Evolutionary conservation across 2,329 filamentous ascomycete species (phyloP).

Genomic region (Colletotrichum zoysiae): DNA sequence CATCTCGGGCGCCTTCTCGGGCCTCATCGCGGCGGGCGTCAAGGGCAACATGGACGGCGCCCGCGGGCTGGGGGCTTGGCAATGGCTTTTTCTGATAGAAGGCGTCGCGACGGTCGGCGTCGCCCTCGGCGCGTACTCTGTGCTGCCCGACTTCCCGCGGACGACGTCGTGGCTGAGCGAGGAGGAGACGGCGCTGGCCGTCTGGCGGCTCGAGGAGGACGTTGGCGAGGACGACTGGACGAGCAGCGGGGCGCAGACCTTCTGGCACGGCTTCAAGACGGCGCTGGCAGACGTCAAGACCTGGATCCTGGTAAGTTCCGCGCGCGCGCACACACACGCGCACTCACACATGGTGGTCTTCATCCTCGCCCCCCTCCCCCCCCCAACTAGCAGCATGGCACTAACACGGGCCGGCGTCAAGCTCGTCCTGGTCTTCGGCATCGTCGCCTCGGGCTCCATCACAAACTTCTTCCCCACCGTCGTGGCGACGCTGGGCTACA

Average conservation of each 20-base stretch:
- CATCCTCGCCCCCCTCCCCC: no score
- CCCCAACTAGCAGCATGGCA: not conserved
- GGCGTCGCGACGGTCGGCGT: constrained; percentile 74
- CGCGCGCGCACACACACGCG: not conserved
- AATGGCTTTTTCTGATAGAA: constrained; percentile 79
- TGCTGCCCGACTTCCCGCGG: constrained; percentile 75
- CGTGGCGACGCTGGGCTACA: constrained; percentile 75
- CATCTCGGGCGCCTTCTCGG: constrained; percentile 79
- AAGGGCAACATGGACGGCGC: constrained; percentile 72
- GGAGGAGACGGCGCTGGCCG: constrained; percentile 64
- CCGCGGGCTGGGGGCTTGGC: constrained; percentile 70
- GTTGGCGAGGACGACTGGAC: constrained; percentile 75
- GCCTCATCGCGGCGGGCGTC: constrained; percentile 74
- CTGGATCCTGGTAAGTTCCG: constrained; percentile 64
- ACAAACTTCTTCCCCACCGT: constrained; percentile 80
- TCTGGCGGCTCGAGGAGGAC: constrained; percentile 73
- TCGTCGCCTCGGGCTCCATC: constrained; percentile 68
- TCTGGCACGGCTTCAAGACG: constrained; percentile 65
- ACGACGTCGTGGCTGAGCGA: constrained; percentile 44
- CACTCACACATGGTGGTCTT: not conserved
- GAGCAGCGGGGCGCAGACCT: constrained; percentile 66
- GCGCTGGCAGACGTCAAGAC: constrained; percentile 71
- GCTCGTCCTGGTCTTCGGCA: constrained; percentile 69
- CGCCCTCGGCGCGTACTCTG: constrained; percentile 67
- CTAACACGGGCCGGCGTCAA: constrained; percentile 47